Evolutionary conservation across 2,329 filamentous ascomycete genomes (phyloP).

Genomic region (Botrytis sinoallii): DNA sequence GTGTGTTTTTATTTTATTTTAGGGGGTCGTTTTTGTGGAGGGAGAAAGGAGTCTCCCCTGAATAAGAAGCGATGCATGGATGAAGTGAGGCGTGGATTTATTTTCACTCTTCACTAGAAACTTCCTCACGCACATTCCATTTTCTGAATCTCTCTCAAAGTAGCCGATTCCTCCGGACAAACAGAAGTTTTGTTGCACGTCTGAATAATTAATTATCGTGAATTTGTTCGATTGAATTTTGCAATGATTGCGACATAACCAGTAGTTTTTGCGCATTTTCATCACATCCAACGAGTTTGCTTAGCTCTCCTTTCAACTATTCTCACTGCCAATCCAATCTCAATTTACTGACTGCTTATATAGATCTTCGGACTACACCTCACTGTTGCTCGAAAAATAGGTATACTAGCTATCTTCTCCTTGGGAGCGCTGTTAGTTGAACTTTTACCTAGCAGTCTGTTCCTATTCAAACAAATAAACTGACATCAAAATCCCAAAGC

Average conservation of each 20-base stretch:
- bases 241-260: neutral
- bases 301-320: neutral
- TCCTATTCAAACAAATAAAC: neutral
- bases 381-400: constrained; percentile 5
- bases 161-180: too few species aligned
- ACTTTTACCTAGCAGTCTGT: too few species aligned
- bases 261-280: neutral
- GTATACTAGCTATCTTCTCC: constrained; percentile 14
- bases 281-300: neutral
- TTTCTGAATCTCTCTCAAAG: neutral
- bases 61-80: neutral
- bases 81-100: neutral
- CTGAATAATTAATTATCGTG: neutral
- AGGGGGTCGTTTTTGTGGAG: neutral
- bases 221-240: neutral
- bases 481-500: neutral
- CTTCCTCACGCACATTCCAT: neutral
- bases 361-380: constrained; percentile 10
- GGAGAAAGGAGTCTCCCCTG: neutral
- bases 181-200: neutral
- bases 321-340: neutral
- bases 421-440: constrained; percentile 13
- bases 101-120: neutral
- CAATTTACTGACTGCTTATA: neutral
- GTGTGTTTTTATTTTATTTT: neutral